phyloP scores from a whole-genome alignment of 352 stramenopile species.

The Pythium guiyangense region DNA sequence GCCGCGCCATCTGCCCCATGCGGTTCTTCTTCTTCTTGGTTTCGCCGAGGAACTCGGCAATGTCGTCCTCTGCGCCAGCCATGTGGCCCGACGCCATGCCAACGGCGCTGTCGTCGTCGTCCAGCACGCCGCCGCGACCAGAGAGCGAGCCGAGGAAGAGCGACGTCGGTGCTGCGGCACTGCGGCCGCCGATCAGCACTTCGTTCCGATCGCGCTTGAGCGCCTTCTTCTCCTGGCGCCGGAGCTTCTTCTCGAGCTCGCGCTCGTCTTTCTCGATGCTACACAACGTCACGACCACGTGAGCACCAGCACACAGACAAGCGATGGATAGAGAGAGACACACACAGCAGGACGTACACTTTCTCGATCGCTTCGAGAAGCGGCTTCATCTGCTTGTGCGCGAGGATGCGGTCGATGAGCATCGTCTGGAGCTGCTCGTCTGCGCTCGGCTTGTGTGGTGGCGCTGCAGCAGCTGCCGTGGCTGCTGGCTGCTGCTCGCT shows the following conservation, averaged over 20 bases:
- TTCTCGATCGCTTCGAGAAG: constrained; percentile 54
- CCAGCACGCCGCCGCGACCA: constrained; percentile 28
- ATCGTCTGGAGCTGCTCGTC: constrained; percentile 22
- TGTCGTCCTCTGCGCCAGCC: constrained; percentile 63
- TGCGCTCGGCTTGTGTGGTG: not conserved
- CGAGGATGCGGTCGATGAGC: constrained; percentile 53
- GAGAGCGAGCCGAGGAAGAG: constrained; percentile 79
- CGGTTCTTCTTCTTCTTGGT: constrained; percentile 87
- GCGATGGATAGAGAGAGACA: no score
- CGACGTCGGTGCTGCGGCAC: constrained; percentile 43
- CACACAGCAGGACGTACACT: constrained; percentile 15
- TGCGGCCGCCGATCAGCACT: constrained; percentile 61
- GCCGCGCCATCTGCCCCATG: constrained; percentile 66
- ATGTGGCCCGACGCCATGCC: constrained; percentile 23
- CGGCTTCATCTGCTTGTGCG: constrained; percentile 67
- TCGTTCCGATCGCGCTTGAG: constrained; percentile 51
- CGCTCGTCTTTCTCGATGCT: constrained; percentile 53
- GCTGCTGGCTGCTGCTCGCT: not conserved
- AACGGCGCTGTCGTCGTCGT: constrained; percentile 18
- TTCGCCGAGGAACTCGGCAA: constrained; percentile 81
- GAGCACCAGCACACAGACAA: not conserved
- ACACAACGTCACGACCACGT: no score
- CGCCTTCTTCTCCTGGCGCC: constrained; percentile 53
- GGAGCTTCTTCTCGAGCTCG: constrained; percentile 54
- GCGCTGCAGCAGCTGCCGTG: not conserved